Conservation (phyloP, 1,139 yeast genomes). For the Casaregolazyma lundiana region DNA sequence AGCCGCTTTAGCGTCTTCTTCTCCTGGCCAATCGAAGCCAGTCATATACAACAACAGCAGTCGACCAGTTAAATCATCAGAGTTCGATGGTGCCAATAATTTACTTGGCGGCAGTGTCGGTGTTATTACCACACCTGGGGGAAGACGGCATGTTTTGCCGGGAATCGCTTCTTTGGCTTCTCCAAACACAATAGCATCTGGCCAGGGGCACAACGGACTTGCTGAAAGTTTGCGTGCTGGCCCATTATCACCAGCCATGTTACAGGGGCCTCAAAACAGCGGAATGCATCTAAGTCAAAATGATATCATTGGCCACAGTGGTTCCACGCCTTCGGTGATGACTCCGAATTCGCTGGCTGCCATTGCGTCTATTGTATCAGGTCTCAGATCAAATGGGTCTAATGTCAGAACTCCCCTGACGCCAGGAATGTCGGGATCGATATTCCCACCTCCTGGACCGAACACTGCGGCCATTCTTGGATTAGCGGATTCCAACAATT, state of each 20-base stretch:
- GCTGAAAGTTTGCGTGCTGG: constrained; percentile 29
- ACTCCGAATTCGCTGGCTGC: constrained; percentile 13
- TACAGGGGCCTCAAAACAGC: constrained; percentile 28
- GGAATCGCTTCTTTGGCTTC: constrained; percentile 36
- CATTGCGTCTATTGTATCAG: constrained; percentile 19
- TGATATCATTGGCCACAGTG: neutral
- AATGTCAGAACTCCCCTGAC: constrained; percentile 35
- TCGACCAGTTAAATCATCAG: neutral
- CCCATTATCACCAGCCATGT: constrained; percentile 33
- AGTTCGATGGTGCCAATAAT: neutral
- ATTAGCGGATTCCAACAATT: constrained; percentile 14
- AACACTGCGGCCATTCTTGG: constrained; percentile 36
- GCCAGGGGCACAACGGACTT: constrained; percentile 22
- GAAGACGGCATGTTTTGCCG: constrained; percentile 31
- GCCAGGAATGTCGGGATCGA: constrained; percentile 35
- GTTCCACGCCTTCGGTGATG: constrained; percentile 3
- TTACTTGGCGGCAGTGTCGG: constrained; percentile 11
- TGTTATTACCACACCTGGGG: constrained; percentile 30
- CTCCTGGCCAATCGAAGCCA: constrained; percentile 1
- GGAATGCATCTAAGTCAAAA: constrained; percentile 1
- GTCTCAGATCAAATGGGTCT: constrained; percentile 17
- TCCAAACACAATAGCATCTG: constrained; percentile 30
- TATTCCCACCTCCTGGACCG: constrained; percentile 37
- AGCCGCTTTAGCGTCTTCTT: neutral
- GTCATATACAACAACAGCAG: neutral